Evolutionary conservation across 2,329 filamentous ascomycete species (phyloP).

Genomic region (Arthrobotrys megalospora): DNA sequence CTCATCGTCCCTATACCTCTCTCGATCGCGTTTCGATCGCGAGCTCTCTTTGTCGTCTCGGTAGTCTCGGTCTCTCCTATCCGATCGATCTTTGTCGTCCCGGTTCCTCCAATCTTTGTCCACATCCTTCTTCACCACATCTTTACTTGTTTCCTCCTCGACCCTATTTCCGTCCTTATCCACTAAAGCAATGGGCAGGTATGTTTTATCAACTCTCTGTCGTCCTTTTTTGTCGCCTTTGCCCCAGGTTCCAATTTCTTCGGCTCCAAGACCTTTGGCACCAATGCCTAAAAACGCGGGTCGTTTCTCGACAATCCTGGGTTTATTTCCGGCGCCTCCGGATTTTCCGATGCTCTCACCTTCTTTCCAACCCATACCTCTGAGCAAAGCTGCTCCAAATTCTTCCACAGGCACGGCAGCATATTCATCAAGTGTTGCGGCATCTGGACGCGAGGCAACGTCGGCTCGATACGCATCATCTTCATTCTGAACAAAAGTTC

Average conservation of each 20-base stretch:
- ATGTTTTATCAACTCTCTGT: constrained; percentile 68
- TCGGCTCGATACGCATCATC: constrained; percentile 80
- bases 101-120: constrained; percentile 71
- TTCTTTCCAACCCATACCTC: constrained; percentile 95
- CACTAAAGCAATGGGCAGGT: constrained; percentile 75
- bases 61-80: constrained; percentile 62
- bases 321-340: constrained; percentile 70
- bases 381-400: constrained; percentile 89
- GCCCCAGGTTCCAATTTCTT: constrained; percentile 86
- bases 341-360: constrained; percentile 74
- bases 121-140: constrained; percentile 74
- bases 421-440: constrained; percentile 85
- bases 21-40: constrained; percentile 66
- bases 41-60: constrained; percentile 66
- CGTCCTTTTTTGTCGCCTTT: constrained; percentile 75
- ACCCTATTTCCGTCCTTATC: constrained; percentile 69
- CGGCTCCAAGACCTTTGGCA: constrained; percentile 82
- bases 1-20: constrained; percentile 65
- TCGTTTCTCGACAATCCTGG: constrained; percentile 78
- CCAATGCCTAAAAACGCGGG: constrained; percentile 89
- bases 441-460: constrained; percentile 79
- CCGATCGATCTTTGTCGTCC: constrained; percentile 65
- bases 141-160: constrained; percentile 42
- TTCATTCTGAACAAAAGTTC: constrained; percentile 70
- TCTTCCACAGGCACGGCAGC: constrained; percentile 91